Base-by-base conservation (phyloP, 139 green algal species). In the Micractinium sp. region DNA sequence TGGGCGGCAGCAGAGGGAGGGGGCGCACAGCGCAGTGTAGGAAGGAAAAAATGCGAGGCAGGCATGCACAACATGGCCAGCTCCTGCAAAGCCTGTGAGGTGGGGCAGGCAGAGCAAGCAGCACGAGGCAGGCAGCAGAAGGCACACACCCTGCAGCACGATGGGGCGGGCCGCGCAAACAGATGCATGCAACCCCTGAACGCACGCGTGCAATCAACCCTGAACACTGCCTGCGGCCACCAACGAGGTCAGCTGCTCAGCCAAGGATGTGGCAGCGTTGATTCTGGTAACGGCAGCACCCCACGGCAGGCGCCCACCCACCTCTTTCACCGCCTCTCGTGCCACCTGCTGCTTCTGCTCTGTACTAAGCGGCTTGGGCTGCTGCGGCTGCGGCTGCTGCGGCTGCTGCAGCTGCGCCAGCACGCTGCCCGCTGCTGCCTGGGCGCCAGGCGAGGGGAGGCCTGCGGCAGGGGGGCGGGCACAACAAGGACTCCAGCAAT, bases 261-360 rank as follows among this genome's bases (percentile, higher is more conserved):
- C 73, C 31, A 23, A 12, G 20, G 7, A 71, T 5, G 19, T 12
- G 63, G 63, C 63, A 16, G 63, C 14, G 7, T 71, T 2, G 14
- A 25, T 5, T 27, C n/a, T 22, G 31, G 31, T 7, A 36, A n/a
- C 25, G n/a, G 31, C 27, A 35, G 71, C 29, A 36, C 71, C 71
- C 35, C 71, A 23, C 35, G 36, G 31, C 69, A 76, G 33, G 7
- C 0, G 35, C 75, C 75, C n/a, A 25, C 25, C 31, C 77, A 87
- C 83, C 88, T 86, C 82, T 33, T 7, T 25, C 82, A 85, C 33
- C 66, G 80, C 81, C 60, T 85, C 90, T 20, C 47, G 31, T 13
- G 71, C 81, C 27, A 66, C 61, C 69, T 39, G 35, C 67, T 71
- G 73, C 85, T 78, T 23, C 41, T 90, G 81, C 39, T 90, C 82